A percentile compares a stretch with the other conserved stretches of the same genome.
These are phyloP conservation scores for Sindora glabra DNA, from an alignment of 306 rosid genomes.

Conservation along the genomic window DNA sequence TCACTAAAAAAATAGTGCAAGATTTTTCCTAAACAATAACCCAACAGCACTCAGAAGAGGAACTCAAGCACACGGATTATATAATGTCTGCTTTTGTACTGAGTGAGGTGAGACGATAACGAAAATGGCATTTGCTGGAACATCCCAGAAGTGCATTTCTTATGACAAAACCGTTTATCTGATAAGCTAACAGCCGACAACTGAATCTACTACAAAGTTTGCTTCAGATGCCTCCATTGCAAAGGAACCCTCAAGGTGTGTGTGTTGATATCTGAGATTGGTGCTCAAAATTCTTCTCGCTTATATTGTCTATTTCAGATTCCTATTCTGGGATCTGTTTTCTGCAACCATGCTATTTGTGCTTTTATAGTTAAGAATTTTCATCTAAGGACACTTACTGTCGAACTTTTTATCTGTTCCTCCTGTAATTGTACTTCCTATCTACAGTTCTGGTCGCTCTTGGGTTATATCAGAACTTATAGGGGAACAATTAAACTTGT, in stretches of 20 bases:
- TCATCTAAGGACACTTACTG: neutral
- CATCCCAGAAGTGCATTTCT: conserved; percentile 99
- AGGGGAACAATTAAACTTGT: too few species aligned
- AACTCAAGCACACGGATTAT: too few species aligned
- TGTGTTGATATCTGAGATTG: neutral
- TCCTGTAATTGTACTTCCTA: too few species aligned
- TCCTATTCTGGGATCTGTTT: neutral
- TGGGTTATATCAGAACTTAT: too few species aligned
- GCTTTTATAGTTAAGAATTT: neutral
- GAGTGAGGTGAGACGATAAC: conserved; percentile 9
- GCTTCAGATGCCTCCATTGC: conserved; percentile 98
- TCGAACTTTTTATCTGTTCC: too few species aligned
- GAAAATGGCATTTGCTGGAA: conserved; percentile 97
- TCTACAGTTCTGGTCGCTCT: too few species aligned
- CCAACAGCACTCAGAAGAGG: too few species aligned
- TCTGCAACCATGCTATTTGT: too few species aligned
- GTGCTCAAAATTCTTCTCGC: neutral
- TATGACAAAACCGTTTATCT: conserved; percentile 94
- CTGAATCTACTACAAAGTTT: conserved; percentile 86
- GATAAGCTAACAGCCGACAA: conserved; percentile 93
- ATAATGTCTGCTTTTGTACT: conserved; percentile 13
- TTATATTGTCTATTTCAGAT: too few species aligned
- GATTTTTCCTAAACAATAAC: too few species aligned
- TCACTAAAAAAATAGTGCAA: too few species aligned
- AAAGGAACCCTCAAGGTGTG: conserved; percentile 95